Base-by-base conservation (phyloP, 2,329 filamentous ascomycete species). In the Ascocoryne sarcoides region DNA sequence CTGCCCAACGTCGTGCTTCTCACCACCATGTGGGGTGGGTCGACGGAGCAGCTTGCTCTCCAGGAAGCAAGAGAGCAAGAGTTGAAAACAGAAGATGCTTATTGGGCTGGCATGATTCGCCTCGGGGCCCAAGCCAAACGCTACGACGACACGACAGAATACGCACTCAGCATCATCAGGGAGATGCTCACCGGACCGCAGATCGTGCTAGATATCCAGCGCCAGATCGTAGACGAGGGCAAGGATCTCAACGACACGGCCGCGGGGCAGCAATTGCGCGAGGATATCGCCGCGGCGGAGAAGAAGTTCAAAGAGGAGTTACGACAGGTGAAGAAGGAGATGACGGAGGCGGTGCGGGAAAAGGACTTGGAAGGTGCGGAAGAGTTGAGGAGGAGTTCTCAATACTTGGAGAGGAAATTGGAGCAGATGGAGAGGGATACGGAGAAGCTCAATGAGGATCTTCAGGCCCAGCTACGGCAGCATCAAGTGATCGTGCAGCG, bases 21-120 rank as follows among this genome's bases (percentile, higher is more conserved):
- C 2, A 69, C 66, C 4, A 67, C 59, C 16, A 62, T 64, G 54
- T 70, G 66, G 66, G n/a, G n/a, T n/a, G n/a, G n/a, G n/a, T n/a
- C n/a, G n/a, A n/a, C n/a, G n/a, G n/a, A n/a, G n/a, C n/a, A n/a
- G n/a, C n/a, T n/a, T n/a, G n/a, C n/a, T n/a, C n/a, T n/a, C n/a
- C n/a, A n/a, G n/a, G n/a, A n/a, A n/a, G n/a, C n/a, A n/a, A n/a
- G n/a, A n/a, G 36, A 39, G 28, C 5, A 39, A 4, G 28, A 39
- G 15, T 16, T 39, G 10, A 31, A 18, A 28, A 32, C 36, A 18
- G 12, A 10, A 23, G 15, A 31, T 12, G 23, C 4, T 15, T 39
- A 20, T 19, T 39, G 36, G 36, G 36, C n/a, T 9, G 10, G 14
- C 5, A 39, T 39, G 36, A 19, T 39, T 32, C n/a, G n/a, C n/a